Conservation (phyloP, 2,329 filamentous ascomycete species). For the Penicillium polonicum region DNA sequence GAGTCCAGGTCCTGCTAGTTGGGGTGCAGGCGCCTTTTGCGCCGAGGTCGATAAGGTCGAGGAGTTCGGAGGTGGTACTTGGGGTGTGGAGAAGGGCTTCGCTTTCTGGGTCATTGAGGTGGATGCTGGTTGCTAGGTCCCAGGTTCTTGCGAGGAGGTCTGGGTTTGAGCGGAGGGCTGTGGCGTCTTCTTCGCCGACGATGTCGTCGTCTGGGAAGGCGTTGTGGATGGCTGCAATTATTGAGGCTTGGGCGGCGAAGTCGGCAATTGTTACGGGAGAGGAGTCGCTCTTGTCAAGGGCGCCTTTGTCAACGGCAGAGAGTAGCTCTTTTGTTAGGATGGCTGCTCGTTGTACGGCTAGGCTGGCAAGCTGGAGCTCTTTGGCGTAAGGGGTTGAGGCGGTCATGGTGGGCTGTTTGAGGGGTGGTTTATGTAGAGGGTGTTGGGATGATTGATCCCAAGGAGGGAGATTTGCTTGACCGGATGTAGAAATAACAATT, state of each 20-base stretch:
- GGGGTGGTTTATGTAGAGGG: not conserved
- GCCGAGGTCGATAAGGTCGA: constrained; percentile 62
- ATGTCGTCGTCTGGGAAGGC: constrained; percentile 58
- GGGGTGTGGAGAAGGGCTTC: constrained; percentile 43
- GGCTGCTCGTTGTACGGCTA: constrained; percentile 56
- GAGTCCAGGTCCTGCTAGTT: constrained; percentile 56
- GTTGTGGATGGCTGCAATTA: constrained; percentile 57
- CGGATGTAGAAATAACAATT: not conserved
- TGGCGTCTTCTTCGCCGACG: constrained; percentile 61
- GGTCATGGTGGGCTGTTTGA: constrained; percentile 22
- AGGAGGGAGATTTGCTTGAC: not conserved
- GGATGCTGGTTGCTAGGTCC: constrained; percentile 49
- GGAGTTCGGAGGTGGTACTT: constrained; percentile 54
- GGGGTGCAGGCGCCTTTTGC: constrained; percentile 42
- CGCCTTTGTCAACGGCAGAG: constrained; percentile 49
- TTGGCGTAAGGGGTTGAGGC: constrained; percentile 30
- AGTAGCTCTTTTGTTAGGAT: constrained; percentile 58
- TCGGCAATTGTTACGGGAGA: constrained; percentile 64
- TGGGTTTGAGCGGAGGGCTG: constrained; percentile 51
- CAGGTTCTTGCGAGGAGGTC: constrained; percentile 55
- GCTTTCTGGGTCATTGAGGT: constrained; percentile 34
- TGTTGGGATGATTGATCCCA: not conserved
- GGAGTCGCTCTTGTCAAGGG: constrained; percentile 57
- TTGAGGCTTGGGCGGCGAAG: constrained; percentile 62
- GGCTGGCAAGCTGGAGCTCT: constrained; percentile 39